phyloP scores from a whole-genome alignment of 306 rosid species.

The Adenanthera pavonina region DNA sequence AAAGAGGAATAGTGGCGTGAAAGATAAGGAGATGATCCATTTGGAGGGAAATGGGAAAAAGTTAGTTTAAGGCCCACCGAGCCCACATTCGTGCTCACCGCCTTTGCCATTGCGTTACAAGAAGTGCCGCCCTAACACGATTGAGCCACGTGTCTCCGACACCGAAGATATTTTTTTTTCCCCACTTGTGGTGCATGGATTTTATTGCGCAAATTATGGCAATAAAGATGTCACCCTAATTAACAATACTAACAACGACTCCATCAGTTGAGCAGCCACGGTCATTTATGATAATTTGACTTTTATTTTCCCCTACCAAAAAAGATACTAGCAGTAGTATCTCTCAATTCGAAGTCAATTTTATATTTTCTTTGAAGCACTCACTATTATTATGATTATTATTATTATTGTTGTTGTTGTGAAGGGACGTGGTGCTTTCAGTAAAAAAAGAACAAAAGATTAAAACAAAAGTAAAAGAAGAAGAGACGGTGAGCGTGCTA shows the following conservation, averaged over 20 bases:
- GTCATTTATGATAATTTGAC: conserved; percentile 10
- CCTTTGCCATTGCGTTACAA: neutral
- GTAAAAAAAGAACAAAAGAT: neutral
- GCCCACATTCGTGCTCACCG: neutral
- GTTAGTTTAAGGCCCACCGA: neutral
- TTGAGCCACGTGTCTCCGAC: neutral
- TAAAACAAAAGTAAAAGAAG: neutral
- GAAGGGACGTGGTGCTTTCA: neutral
- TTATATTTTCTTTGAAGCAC: neutral
- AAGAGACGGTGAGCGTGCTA: neutral
- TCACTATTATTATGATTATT: neutral
- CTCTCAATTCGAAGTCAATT: neutral
- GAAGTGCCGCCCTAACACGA: neutral
- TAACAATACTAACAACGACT: neutral
- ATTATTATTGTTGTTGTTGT: too few species aligned
- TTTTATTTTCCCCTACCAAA: neutral
- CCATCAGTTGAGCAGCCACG: neutral
- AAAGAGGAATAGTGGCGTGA: neutral
- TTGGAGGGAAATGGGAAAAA: neutral
- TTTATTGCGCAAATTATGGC: conserved; percentile 11
- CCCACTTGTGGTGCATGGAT: neutral
- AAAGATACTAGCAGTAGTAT: neutral
- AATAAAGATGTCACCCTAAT: neutral
- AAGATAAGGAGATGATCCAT: conserved; percentile 12
- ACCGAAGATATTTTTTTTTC: neutral